Percentiles rank a stretch among this genome's conserved stretches.
phyloP scores from a whole-genome alignment of 2,329 filamentous ascomycete genomes.

The Monosporascus sp. region DNA sequence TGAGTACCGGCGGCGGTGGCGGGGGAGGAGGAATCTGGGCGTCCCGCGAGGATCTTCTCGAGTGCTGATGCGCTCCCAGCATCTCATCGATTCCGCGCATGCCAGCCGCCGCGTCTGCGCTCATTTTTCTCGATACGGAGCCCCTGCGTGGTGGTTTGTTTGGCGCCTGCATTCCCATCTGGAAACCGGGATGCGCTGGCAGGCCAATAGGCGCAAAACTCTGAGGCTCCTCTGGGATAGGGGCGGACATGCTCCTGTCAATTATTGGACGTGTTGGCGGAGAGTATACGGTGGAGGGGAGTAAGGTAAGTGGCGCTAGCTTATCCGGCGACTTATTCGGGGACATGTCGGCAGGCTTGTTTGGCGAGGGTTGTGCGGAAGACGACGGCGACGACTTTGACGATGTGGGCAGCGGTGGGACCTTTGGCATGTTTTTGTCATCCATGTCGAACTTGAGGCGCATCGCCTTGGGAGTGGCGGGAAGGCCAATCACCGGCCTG shows the following conservation, averaged over 20 bases:
- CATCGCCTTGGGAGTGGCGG: slow-evolving; percentile 89
- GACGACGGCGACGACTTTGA: slow-evolving; percentile 39
- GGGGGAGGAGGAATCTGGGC: slow-evolving; percentile 46
- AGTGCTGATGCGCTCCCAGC: slow-evolving; percentile 27
- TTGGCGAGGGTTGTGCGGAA: slow-evolving; percentile 30
- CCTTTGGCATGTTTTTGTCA: slow-evolving; percentile 45
- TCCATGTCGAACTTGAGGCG: slow-evolving; percentile 65
- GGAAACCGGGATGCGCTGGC: slow-evolving; percentile 36
- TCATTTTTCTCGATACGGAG: slow-evolving; percentile 32
- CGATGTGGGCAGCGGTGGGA: slow-evolving; percentile 46
- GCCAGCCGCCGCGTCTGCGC: slow-evolving; percentile 29
- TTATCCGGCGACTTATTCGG: slow-evolving; percentile 24
- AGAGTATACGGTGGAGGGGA: slow-evolving; percentile 57
- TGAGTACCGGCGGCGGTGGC: slow-evolving; percentile 50
- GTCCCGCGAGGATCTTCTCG: slow-evolving; percentile 44
- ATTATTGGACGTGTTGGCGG: slow-evolving; percentile 45
- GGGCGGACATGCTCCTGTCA: slow-evolving; percentile 58
- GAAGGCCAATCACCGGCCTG: slow-evolving; percentile 65
- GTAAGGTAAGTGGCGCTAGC: slow-evolving; percentile 36
- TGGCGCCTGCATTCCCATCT: slow-evolving; percentile 23
- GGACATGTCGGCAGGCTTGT: slow-evolving; percentile 22
- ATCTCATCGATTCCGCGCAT: slow-evolving; percentile 45
- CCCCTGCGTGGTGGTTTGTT: slow-evolving; percentile 19
- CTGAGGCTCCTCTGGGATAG: slow-evolving; percentile 42
- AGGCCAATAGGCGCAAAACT: slow-evolving; percentile 25